Base-by-base conservation (phyloP, 306 rosid genomes). In the Cucurbita ficifolia region DNA sequence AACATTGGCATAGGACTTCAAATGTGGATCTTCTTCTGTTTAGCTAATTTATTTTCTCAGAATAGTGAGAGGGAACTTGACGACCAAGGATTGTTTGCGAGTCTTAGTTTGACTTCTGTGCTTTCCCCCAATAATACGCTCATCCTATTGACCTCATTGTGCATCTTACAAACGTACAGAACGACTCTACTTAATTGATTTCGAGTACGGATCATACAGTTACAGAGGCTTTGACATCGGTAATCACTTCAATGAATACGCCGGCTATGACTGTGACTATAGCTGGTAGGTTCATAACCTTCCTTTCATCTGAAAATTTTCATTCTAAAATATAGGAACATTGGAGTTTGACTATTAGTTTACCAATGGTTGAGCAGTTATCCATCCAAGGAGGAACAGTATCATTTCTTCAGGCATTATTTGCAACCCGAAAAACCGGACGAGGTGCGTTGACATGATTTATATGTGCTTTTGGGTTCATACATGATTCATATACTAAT, bases 141-240 rank as follows among this genome's bases (percentile, higher is more conserved):
- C 73, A 35, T 35, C 54, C 46, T 73, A 22, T 73, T 80, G 55
- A 75, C 76, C 52, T 62, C 72, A 17, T 80, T 74, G 39, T 54
- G 57, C n/a, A 49, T 81, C 75, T 78, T 70, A 56, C 70, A 53
- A 82, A 74, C 82, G 62, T 86, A 55, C 88, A 95, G 99, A 80
- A 65, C 88, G 85, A 78, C 88, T 95, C 40, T 88, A 95, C 85
- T 60, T 95, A 76, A 95, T 95, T 52, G 99, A 95, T 83, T 95
- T 91, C 46, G 99, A 95, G 87, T 95, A 95, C 48, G 99, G 91
- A 69, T 91, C 97, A 24, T 95, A 95, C 96, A 95, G 81, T 78
- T 91, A 85, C 75, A 86, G 96, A 91, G 96, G 99, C 84, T 95
- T 43, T 50, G 99, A 95, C 84, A 82, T 95, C 19, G 99, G 96